A percentile compares a stretch with the other conserved stretches of the same genome.
Evolutionary conservation across 164 flowering plant genomes (phyloP).

Genomic region (Berberis vulgaris): DNA sequence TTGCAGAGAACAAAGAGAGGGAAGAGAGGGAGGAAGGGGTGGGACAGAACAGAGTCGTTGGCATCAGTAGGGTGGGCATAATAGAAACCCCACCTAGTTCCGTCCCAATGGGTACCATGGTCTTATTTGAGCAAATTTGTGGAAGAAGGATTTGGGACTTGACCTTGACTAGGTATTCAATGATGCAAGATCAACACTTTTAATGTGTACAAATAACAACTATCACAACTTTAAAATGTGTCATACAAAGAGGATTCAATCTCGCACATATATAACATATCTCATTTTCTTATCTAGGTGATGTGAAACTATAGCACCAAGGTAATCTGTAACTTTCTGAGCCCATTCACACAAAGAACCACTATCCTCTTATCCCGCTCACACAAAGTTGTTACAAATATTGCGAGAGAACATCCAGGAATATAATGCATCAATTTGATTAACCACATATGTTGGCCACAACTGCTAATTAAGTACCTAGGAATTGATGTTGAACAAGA

Average conservation of each 20-base stretch:
- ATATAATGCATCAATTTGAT: conserved; percentile 36
- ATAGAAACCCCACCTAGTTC: conserved; percentile 14
- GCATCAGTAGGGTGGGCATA: not conserved
- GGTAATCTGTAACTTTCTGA: conserved; percentile 23
- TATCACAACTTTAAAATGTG: conserved; percentile 19
- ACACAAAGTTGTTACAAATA: conserved; percentile 29
- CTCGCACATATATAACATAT: no score
- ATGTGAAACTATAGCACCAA: not conserved
- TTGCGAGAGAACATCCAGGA: conserved; percentile 33
- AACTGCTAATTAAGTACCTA: conserved; percentile 17
- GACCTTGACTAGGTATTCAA: conserved; percentile 15
- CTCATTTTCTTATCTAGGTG: no score
- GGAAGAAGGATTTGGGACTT: conserved; percentile 19
- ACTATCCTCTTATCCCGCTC: no score
- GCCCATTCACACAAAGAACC: not conserved
- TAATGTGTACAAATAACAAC: conserved; percentile 23
- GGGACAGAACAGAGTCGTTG: no score
- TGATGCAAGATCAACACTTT: conserved; percentile 20
- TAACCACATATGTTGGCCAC: conserved; percentile 33
- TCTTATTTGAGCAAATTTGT: conserved; percentile 25
- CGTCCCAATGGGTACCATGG: conserved; percentile 25
- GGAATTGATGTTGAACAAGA: conserved; percentile 35
- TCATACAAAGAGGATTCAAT: no score
- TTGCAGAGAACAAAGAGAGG: no score
- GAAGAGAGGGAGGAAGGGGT: no score